A percentile compares a stretch with the other conserved stretches of the same genome.
Conservation (phyloP, 2,329 filamentous ascomycete species). For the Fusarium sp. region DNA sequence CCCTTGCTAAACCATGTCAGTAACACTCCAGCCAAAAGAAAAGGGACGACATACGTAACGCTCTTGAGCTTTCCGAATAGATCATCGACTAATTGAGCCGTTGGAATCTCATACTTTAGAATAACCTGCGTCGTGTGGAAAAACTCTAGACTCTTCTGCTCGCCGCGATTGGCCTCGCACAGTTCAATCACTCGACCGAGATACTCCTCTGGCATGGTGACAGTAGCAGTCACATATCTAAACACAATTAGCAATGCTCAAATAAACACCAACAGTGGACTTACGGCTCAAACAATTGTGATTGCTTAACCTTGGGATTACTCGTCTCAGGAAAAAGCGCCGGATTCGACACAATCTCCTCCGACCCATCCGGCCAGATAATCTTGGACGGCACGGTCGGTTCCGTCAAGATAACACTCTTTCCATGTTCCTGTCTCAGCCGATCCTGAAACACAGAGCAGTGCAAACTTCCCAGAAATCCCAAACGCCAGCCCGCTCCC, state of each 20-base stretch:
- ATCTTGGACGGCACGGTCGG: slow-evolving; percentile 94
- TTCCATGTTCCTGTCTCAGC: slow-evolving; percentile 91
- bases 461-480: slow-evolving; percentile 95
- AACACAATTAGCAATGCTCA: not conserved
- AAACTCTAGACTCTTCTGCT: slow-evolving; percentile 88
- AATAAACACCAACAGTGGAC: slow-evolving; percentile 34
- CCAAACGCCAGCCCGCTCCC: slow-evolving; percentile 92
- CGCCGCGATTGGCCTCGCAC: slow-evolving; percentile 88
- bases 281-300: slow-evolving; percentile 63
- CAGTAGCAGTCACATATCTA: slow-evolving; percentile 79
- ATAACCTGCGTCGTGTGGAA: slow-evolving; percentile 95
- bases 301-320: slow-evolving; percentile 56
- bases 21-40: not conserved
- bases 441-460: slow-evolving; percentile 99
- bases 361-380: slow-evolving; percentile 79
- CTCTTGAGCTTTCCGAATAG: slow-evolving; percentile 98
- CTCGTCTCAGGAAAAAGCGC: slow-evolving; percentile 83
- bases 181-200: slow-evolving; percentile 94
- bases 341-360: slow-evolving; percentile 85
- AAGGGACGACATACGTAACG: slow-evolving; percentile 65
- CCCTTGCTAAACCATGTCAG: slow-evolving; percentile 69
- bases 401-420: slow-evolving; percentile 95
- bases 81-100: slow-evolving; percentile 93
- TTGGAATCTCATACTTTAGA: slow-evolving; percentile 88
- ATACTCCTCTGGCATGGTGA: slow-evolving; percentile 94